Evolutionary conservation across 208 protist species (phyloP), one percentile per base, ranked within the genome.

Genomic region (Leishmania mexicana): DNA sequence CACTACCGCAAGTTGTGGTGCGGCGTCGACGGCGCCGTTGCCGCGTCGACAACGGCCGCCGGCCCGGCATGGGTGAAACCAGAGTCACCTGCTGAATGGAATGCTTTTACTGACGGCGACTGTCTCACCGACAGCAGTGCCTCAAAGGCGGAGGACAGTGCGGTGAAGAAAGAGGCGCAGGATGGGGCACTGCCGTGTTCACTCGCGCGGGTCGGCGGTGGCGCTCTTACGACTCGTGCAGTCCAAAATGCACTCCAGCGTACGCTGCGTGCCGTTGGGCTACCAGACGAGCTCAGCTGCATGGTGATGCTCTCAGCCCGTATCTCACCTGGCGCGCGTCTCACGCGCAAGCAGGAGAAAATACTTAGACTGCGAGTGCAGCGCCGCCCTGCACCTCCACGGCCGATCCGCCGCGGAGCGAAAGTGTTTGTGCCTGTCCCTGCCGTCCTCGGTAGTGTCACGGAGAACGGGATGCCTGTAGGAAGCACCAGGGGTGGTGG

Each of bases 1-100:
- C 93, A 96, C 88, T 96, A 96, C 83, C 88, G 83, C 0, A 54
- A 85, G 64, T 70, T 96, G 45, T 77, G 93, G 54, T 53, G 58
- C 57, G 83, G 82, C 71, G 64, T 79, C 35, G 73, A 51, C 47
- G 73, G 54, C 19, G 51, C 8, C 19, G 24, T 3, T 0, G 38
- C 73, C 5, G 60, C 77, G 45, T 8, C 49, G 10, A 19, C 49
- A 73, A 62, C 60, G 0, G 19, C 53, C 28, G 24, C 45, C 28
- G 31, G 19, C 5, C 7, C 75, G 11, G 31, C 4, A 13, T n/a
- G 6, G 21, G 19, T 57, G 3, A 62, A n/a, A 24, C 17, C 53
- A 35, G 71, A 58, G 35, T 0, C 51, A 0, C 64, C 71, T 0
- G 21, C 49, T 2, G 45, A 45, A 7, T 35, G 8, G 54, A 19